phyloP scores from a whole-genome alignment of 2,329 filamentous ascomycete species.

The Alternaria alternata region DNA sequence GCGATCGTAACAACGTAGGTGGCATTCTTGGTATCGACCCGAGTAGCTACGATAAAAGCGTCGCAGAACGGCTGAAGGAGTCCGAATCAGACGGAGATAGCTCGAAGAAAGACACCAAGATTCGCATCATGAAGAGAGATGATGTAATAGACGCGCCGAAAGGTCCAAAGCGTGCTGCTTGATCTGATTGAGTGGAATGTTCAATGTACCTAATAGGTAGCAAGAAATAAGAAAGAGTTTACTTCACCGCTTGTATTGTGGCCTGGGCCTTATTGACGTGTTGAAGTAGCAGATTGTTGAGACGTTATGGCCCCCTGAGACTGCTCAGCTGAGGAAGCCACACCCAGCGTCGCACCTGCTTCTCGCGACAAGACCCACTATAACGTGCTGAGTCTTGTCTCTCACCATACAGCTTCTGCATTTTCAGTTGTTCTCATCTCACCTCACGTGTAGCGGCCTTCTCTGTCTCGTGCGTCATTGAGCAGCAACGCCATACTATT shows the following conservation, averaged over 20 bases:
- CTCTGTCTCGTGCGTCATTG: background rate
- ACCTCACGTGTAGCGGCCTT: background rate
- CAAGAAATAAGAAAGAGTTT: constrained; percentile 40
- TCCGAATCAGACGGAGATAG: constrained; percentile 37
- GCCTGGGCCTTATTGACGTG: background rate
- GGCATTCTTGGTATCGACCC: constrained; percentile 72
- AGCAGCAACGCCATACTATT: background rate
- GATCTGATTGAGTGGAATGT: constrained; percentile 19
- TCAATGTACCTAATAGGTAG: constrained; percentile 29
- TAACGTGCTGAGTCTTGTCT: background rate
- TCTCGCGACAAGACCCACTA: constrained; percentile 6
- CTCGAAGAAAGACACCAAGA: constrained; percentile 45
- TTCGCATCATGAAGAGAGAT: constrained; percentile 51
- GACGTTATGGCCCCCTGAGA: background rate
- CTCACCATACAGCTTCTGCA: background rate
- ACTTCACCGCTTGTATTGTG: constrained; percentile 16
- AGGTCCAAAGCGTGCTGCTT: constrained; percentile 44
- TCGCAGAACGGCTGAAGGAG: constrained; percentile 48
- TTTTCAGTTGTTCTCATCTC: background rate
- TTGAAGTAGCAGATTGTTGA: background rate
- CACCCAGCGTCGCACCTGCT: constrained; percentile 19
- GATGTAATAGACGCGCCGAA: constrained; percentile 48
- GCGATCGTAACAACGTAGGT: constrained; percentile 84
- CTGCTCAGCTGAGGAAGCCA: constrained; percentile 18
- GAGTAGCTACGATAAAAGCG: constrained; percentile 63